Evolutionary conservation across 2,329 filamentous ascomycete genomes (phyloP), one percentile per base, ranked within the genome.

Genomic region (Ilyonectria robusta): DNA sequence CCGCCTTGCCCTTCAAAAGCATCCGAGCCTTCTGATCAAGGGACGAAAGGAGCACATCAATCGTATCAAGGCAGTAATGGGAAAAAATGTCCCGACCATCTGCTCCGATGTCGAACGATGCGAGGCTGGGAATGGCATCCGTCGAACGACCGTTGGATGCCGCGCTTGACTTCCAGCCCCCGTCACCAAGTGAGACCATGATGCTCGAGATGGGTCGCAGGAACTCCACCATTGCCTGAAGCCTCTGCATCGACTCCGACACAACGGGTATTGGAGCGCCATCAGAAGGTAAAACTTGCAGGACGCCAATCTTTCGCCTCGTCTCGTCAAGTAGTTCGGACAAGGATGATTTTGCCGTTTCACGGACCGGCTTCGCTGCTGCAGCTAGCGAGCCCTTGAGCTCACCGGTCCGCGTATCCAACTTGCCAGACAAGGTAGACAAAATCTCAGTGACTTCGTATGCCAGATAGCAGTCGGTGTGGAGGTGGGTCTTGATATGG

Each of bases 361-460:
- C 95, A 21, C 95, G 90, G 11, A 98, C 89, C 1, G 96, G 96
- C 74, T 96, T 94, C 15, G 98, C 84, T 9, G 94, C 93, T 61
- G 97, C 94, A 6, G 93, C 91, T 58, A 99, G 89, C 6, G 94
- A 88, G 33, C 89, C 85, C 78, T 97, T 97, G 65, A 98, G 86
- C 76, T 97, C 94, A 2, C 94, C 94, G 0, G 94, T 97, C 68
- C 92, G 91, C 5, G 89, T 88, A 70, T 97, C 95, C 4, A 99
- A 84, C 44, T 92, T 91, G 62, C 91, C 91, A 2, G 94, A 94
- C 54, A 97, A 86, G 13, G 88, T 88, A 1, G 94, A 93, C 53
- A 98, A 90, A 67, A 98, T 93, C 75, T 97, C 95, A 35, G 97
- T 93, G 35, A 98, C 93, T 78, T 99, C 96, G 79, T 97, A 99